Base-by-base conservation (phyloP, 306 rosid genomes). In the Vigna reflexopilosa region DNA sequence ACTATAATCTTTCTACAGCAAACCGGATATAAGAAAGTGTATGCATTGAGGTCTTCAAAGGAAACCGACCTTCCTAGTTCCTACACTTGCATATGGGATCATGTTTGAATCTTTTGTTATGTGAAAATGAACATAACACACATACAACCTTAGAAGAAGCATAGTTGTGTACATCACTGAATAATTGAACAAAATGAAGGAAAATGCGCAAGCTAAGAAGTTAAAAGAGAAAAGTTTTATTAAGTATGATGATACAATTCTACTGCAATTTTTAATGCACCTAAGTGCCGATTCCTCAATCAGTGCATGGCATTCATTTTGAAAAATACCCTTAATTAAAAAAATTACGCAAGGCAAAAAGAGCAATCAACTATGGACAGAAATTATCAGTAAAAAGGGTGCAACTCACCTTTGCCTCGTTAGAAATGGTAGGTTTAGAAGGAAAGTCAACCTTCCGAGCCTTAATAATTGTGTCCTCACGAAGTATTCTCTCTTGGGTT, bases 391-490 rank as follows among this genome's bases (percentile, higher is more conserved):
- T 61, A 34, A 73, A 73, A 36, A 28, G 65, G 78, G 70, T 67
- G 73, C 44, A 75, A 84, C 90, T 85, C 83, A 96, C 99, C 96
- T 93, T 96, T 20, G 98, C 99, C 88, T 96, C 99, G 30, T 85
- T 96, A 70, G 98, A 91, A 67, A 96, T 90, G 14, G 99, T 17
- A 70, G 97, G 99, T 84, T 85, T 88, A 58, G 97, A 66, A 72
- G 99, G 99, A 74, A 96, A 96, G 47, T 96, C 99, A 77, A 96
- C 98, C 81, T 86, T 93, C 48, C 97, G 97, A 49, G 99, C 99
- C 86, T 96, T 91, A 64, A 96, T 96, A 63, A 96, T 96, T 14
- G 99, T 96, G 87, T 96, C 99, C 83, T 96, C 99, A 3, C 97
- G 96, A 63, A 96, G 91, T 86, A 96, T 96, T 67, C 98, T 86